Conservation (phyloP, 345 rosid genomes). For the Pistacia atlantica region DNA sequence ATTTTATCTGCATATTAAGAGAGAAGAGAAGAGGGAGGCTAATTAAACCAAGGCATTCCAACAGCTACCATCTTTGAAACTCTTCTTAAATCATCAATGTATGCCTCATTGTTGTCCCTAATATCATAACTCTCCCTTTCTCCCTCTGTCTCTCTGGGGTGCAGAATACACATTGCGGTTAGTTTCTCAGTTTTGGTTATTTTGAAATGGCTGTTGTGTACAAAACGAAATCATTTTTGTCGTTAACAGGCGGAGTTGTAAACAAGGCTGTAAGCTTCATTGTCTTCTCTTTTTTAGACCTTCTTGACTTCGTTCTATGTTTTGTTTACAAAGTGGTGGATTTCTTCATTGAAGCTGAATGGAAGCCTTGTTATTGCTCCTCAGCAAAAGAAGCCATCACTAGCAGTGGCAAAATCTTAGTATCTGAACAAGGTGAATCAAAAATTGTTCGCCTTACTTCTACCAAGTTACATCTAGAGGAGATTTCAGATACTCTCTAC, state of each 20-base stretch:
- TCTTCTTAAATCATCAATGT: neutral
- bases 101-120: slow-evolving; percentile 15
- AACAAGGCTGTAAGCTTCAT: slow-evolving; percentile 69
- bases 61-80: neutral
- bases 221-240: slow-evolving; percentile 29
- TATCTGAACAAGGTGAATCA: slow-evolving; percentile 78
- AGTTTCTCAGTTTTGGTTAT: neutral
- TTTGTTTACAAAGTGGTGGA: slow-evolving; percentile 70
- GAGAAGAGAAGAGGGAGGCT: slow-evolving; percentile 1
- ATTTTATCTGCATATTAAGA: slow-evolving; percentile 6
- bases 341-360: slow-evolving; percentile 77
- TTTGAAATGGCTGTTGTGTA: slow-evolving; percentile 32
- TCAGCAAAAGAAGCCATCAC: slow-evolving; percentile 71
- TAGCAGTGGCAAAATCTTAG: slow-evolving; percentile 63
- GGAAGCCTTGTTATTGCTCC: slow-evolving; percentile 84
- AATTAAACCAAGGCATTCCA: neutral
- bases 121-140: slow-evolving; percentile 13
- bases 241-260: slow-evolving; percentile 42
- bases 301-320: slow-evolving; percentile 70
- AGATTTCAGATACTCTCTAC: slow-evolving; percentile 90
- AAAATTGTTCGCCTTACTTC: slow-evolving; percentile 70
- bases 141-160: neutral
- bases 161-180: slow-evolving; percentile 14
- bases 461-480: slow-evolving; percentile 78
- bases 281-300: slow-evolving; percentile 78